Evolutionary conservation across 305 asterid genomes (phyloP).

Genomic region (Fraxinus velutina): DNA sequence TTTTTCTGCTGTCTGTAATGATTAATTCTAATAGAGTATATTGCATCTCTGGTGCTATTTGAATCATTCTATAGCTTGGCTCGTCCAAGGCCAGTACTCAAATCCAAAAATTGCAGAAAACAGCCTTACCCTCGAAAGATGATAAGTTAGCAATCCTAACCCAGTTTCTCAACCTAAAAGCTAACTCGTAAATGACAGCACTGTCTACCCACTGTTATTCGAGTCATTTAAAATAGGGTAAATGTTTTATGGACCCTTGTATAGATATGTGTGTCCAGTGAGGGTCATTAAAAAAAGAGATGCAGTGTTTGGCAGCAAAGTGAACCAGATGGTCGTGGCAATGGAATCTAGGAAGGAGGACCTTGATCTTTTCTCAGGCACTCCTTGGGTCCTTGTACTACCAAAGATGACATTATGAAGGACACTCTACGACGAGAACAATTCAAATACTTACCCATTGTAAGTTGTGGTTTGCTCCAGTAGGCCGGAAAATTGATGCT

Average conservation of each 20-base stretch:
- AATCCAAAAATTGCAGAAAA: background rate
- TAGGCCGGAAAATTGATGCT: constrained; percentile 75
- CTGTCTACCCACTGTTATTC: background rate
- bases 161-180: background rate
- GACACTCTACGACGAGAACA: background rate
- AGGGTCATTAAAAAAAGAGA: background rate
- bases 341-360: background rate
- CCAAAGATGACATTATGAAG: background rate
- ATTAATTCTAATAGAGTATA: background rate
- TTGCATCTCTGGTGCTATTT: background rate
- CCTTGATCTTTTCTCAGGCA: background rate
- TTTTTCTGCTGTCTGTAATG: background rate
- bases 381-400: background rate
- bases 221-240: background rate
- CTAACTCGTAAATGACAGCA: background rate
- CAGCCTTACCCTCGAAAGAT: background rate
- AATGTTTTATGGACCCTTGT: background rate
- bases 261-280: background rate
- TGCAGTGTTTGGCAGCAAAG: background rate
- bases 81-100: background rate
- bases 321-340: background rate
- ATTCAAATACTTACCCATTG: constrained; percentile 56
- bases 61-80: background rate
- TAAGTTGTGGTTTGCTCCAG: constrained; percentile 77
- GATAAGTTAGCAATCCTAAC: background rate